A percentile compares a stretch with the other conserved stretches of the same genome.
Evolutionary conservation across 108 stramenopile species (phyloP).

Genomic region (Thalassiosira profunda): DNA sequence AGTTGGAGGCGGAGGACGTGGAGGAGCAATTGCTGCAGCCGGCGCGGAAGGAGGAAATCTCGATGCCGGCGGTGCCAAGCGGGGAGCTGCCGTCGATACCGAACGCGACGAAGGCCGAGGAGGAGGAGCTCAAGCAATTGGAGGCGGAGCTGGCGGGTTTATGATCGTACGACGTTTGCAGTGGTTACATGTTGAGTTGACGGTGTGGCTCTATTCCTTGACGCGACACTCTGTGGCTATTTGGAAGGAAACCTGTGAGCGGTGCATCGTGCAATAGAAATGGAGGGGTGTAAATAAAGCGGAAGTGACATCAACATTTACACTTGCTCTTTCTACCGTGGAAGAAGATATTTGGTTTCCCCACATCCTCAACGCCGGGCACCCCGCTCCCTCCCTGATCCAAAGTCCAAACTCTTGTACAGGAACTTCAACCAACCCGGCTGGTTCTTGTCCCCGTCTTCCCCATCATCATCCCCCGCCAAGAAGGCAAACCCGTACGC

Average conservation of each 20-base stretch:
- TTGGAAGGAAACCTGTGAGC: no score
- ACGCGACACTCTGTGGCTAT: no score
- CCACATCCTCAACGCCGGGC: slow-evolving; percentile 52
- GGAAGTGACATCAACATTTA: background rate
- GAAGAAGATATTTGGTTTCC: no score
- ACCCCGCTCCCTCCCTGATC: slow-evolving; percentile 86
- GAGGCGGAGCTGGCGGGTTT: slow-evolving; percentile 92
- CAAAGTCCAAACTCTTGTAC: slow-evolving; percentile 92
- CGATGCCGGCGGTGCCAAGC: slow-evolving; percentile 75
- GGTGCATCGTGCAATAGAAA: no score
- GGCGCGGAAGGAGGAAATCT: slow-evolving; percentile 35
- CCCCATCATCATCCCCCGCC: slow-evolving; percentile 19
- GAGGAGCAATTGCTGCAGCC: slow-evolving; percentile 82
- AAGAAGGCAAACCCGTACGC: slow-evolving; percentile 75
- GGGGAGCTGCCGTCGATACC: slow-evolving; percentile 61
- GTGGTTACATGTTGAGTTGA: background rate
- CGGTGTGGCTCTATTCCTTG: background rate
- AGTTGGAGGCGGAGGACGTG: slow-evolving; percentile 88
- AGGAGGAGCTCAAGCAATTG: slow-evolving; percentile 84
- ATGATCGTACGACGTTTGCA: slow-evolving; percentile 37
- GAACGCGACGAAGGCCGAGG: slow-evolving; percentile 79
- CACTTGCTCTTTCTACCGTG: slow-evolving; percentile 1
- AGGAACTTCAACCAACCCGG: slow-evolving; percentile 89
- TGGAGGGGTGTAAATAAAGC: no score
- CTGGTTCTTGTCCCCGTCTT: slow-evolving; percentile 39